These are phyloP conservation scores for Atkinsonella hypoxylon DNA, from an alignment of 2,329 filamentous ascomycete genomes.

Conservation along the genomic window DNA sequence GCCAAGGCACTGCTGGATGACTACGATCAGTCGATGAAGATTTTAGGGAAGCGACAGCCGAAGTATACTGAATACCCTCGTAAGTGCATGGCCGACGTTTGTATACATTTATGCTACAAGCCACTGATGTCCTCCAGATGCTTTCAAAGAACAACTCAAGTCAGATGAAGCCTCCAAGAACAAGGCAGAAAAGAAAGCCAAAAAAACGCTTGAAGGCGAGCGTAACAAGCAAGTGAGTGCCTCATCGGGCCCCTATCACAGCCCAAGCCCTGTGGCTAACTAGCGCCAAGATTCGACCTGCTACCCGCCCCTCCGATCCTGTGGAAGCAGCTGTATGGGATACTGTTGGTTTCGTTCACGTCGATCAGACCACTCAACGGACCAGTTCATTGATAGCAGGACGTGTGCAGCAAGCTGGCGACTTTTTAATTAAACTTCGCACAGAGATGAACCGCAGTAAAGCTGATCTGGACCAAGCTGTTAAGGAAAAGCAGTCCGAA, in stretches of 20 bases:
- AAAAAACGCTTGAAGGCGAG: constrained; percentile 29
- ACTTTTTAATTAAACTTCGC: constrained; percentile 36
- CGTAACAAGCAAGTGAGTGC: constrained; percentile 26
- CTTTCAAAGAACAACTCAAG: constrained; percentile 34
- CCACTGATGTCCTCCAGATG: constrained; percentile 15
- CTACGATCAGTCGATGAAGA: constrained; percentile 29
- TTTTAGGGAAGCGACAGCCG: constrained; percentile 29
- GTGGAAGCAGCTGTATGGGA: constrained; percentile 41
- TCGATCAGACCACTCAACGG: constrained; percentile 29
- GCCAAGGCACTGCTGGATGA: constrained; percentile 27
- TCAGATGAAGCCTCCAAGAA: constrained; percentile 33
- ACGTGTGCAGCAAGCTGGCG: constrained; percentile 39
- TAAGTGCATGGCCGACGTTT: constrained; percentile 9
- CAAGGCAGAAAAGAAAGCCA: constrained; percentile 33
- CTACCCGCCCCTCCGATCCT: constrained; percentile 30
- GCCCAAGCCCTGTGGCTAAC: background rate
- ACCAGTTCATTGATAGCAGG: constrained; percentile 29
- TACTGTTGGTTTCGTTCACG: constrained; percentile 35
- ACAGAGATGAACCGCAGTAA: constrained; percentile 35
- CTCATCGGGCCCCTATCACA: background rate
- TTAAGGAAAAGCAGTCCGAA: constrained; percentile 29
- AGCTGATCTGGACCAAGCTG: constrained; percentile 30
- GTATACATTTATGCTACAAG: background rate
- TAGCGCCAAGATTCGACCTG: constrained; percentile 23
- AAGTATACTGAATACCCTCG: constrained; percentile 36